These are phyloP conservation scores for Meyerozyma sp. DNA, from an alignment of 1,139 yeast species.

Conservation along the genomic window DNA sequence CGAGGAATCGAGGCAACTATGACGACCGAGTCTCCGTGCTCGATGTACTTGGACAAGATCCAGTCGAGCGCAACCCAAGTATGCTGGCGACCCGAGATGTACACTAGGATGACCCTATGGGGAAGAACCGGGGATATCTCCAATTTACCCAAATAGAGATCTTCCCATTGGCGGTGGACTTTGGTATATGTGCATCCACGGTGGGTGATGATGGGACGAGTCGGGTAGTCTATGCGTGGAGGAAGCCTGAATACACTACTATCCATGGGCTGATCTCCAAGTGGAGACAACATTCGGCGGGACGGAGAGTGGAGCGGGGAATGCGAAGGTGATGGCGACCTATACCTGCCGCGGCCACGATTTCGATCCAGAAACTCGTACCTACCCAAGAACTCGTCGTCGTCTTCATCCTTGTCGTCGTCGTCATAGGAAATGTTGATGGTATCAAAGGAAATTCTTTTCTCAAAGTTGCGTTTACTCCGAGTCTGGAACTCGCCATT, in stretches of 20 bases:
- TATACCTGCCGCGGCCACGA: conserved; percentile 3
- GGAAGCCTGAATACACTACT: conserved; percentile 5
- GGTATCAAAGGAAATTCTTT: conserved; percentile 41
- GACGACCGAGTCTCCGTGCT: conserved; percentile 61
- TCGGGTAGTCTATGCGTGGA: conserved; percentile 33
- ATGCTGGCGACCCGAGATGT: conserved; percentile 64
- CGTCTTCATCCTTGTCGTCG: conserved; percentile 13
- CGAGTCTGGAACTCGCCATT: conserved; percentile 2
- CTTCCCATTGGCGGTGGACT: conserved; percentile 39
- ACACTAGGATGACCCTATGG: conserved; percentile 53
- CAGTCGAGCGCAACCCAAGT: conserved; percentile 82
- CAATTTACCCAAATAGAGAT: conserved; percentile 28
- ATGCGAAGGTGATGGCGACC: conserved; percentile 5
- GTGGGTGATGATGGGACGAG: conserved; percentile 47
- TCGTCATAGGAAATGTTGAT: conserved; percentile 28
- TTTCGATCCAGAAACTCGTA: conserved; percentile 2
- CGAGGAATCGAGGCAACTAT: conserved; percentile 37
- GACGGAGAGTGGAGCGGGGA: conserved; percentile 6
- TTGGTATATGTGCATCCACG: conserved; percentile 47
- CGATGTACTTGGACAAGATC: conserved; percentile 46
- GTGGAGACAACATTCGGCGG: conserved; percentile 8
- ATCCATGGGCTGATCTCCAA: conserved; percentile 5
- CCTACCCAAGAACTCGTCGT: neutral
- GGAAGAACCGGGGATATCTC: conserved; percentile 39
- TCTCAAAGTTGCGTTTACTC: conserved; percentile 9